phyloP scores from a whole-genome alignment of 768 basidiomycete species.

The Zangia roseola region DNA sequence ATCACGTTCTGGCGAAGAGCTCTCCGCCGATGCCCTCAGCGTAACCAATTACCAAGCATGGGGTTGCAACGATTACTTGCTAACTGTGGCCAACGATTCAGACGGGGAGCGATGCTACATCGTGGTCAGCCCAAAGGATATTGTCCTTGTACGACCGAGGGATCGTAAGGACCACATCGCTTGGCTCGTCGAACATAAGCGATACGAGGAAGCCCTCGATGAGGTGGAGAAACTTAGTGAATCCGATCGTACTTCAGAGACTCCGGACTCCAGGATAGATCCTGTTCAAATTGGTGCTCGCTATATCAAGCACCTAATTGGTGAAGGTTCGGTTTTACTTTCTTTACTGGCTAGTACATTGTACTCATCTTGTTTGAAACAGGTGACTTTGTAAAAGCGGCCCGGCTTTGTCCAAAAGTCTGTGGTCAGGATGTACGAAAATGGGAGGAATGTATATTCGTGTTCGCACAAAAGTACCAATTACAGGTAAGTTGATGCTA shows the following conservation, averaged over 20 bases:
- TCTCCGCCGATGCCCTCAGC: constrained; percentile 79
- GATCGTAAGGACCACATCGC: constrained; percentile 87
- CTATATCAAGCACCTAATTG: constrained; percentile 84
- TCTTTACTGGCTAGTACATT: not conserved
- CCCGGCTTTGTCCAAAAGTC: constrained; percentile 79
- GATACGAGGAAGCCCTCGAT: constrained; percentile 88
- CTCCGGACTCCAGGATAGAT: constrained; percentile 43
- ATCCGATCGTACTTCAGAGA: constrained; percentile 29
- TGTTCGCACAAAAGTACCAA: constrained; percentile 78
- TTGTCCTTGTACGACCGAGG: constrained; percentile 84
- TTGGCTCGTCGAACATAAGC: constrained; percentile 85
- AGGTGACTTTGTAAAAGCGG: constrained; percentile 77
- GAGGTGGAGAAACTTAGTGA: constrained; percentile 67
- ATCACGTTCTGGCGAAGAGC: constrained; percentile 83
- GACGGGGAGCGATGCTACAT: constrained; percentile 59
- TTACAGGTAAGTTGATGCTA: constrained; percentile 57
- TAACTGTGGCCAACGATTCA: constrained; percentile 48
- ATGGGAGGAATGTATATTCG: constrained; percentile 98
- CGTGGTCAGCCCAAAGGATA: constrained; percentile 82
- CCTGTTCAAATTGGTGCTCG: constrained; percentile 75
- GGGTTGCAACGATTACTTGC: constrained; percentile 89
- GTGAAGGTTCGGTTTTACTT: constrained; percentile 55
- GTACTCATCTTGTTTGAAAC: not conserved
- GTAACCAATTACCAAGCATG: constrained; percentile 78
- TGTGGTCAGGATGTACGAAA: constrained; percentile 72